phyloP scores from a whole-genome alignment of 2,329 filamentous ascomycete genomes.

The Beauveria sp. region DNA sequence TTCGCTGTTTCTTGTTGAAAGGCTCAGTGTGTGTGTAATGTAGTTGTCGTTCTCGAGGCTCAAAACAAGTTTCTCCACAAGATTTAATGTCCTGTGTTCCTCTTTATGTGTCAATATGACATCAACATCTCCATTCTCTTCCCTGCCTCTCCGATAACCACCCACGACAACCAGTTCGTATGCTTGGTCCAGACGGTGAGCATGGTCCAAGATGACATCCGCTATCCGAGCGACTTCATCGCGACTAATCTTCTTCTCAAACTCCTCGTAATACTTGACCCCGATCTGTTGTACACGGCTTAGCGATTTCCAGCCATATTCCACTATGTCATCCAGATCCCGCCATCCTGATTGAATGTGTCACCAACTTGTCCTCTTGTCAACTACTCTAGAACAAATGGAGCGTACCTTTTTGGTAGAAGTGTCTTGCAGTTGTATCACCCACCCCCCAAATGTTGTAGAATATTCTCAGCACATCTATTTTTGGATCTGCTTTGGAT shows the following conservation, averaged over 20 bases:
- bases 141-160: constrained; percentile 73
- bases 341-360: constrained; percentile 51
- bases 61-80: constrained; percentile 65
- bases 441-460: constrained; percentile 91
- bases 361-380: background rate
- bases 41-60: constrained; percentile 60
- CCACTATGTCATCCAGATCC: constrained; percentile 78
- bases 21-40: constrained; percentile 73
- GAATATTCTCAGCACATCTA: constrained; percentile 61
- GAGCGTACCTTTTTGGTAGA: constrained; percentile 55
- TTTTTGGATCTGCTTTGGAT: constrained; percentile 54
- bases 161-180: constrained; percentile 61
- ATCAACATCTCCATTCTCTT: constrained; percentile 72
- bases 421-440: constrained; percentile 69
- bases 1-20: constrained; percentile 63
- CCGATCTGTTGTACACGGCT: constrained; percentile 86
- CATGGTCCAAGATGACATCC: constrained; percentile 55
- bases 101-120: constrained; percentile 75
- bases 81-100: constrained; percentile 55
- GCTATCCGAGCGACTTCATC: constrained; percentile 66
- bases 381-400: background rate
- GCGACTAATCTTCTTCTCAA: constrained; percentile 63
- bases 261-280: constrained; percentile 87
- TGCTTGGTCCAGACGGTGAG: constrained; percentile 50
- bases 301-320: constrained; percentile 69